phyloP scores from a whole-genome alignment of 163 green algal species.

The Scenedesmus sp. region DNA sequence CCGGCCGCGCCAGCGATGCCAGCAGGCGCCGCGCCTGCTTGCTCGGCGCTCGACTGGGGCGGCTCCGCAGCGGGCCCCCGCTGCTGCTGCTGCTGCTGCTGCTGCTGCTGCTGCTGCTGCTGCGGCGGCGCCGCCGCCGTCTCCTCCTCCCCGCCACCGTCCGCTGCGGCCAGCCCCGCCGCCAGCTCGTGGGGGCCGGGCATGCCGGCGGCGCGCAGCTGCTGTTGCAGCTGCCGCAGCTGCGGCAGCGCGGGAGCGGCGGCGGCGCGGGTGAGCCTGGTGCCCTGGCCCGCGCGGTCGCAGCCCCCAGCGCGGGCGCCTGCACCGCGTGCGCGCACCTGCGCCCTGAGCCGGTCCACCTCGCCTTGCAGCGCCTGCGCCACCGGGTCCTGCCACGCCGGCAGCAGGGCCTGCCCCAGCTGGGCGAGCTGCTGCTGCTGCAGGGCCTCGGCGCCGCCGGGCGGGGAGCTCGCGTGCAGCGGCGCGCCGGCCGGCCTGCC shows the following conservation, averaged over 20 bases:
- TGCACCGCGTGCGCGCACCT: constrained; percentile 16
- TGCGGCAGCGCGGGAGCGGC: background rate
- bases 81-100: background rate
- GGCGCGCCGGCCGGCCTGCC: constrained; percentile 1
- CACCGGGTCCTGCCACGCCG: constrained; percentile 1
- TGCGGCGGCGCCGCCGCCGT: background rate
- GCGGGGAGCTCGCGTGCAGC: background rate
- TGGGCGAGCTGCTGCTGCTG: background rate
- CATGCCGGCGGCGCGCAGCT: constrained; percentile 17
- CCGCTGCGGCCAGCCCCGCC: too few species aligned
- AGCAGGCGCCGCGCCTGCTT: background rate
- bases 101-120: background rate
- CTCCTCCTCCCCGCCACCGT: background rate
- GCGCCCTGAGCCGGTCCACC: constrained; percentile 2
- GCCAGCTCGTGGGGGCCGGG: background rate
- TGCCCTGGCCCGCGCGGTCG: too few species aligned
- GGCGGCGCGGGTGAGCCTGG: background rate
- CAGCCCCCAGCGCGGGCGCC: too few species aligned
- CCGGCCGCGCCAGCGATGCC: background rate
- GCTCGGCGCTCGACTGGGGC: background rate
- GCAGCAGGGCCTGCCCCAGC: background rate
- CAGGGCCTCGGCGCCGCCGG: background rate
- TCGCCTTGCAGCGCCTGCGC: constrained; percentile 19
- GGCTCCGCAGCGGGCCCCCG: too few species aligned
- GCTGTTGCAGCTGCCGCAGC: constrained; percentile 28